Percentiles rank a stretch among this genome's conserved stretches.
Evolutionary conservation across 2,329 filamentous ascomycete genomes (phyloP).

Genomic region (Scleromitrula shiraiana): DNA sequence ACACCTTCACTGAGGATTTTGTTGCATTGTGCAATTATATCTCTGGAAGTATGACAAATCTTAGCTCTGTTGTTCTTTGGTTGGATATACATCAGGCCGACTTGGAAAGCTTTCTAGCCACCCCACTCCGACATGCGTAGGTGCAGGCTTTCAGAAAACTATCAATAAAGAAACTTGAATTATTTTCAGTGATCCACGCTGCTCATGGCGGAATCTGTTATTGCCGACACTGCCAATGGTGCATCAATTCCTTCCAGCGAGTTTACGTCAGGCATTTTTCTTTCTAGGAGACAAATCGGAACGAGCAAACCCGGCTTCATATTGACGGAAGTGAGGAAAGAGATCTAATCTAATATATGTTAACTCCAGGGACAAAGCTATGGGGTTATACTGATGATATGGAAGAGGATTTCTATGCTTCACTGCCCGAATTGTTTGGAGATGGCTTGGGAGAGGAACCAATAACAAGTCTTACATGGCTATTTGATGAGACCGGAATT

Average conservation of each 20-base stretch:
- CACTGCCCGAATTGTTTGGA: not conserved
- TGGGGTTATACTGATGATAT: not conserved
- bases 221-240: too few relatives aligned
- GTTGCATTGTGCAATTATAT: not conserved
- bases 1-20: not conserved
- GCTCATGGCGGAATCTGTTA: too few relatives aligned
- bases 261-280: accelerated
- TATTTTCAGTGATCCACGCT: not conserved
- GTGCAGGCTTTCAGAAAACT: not conserved
- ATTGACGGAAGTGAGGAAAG: not conserved
- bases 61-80: not conserved
- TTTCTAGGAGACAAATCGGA: not conserved
- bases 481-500: too few relatives aligned
- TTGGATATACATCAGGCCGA: not conserved
- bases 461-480: too few relatives aligned
- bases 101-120: not conserved
- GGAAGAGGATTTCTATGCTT: not conserved
- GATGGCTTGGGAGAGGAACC: too few relatives aligned
- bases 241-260: too few relatives aligned
- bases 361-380: not conserved
- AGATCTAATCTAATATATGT: not conserved
- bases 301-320: not conserved
- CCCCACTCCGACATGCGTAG: not conserved
- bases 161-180: not conserved
- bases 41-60: not conserved